phyloP scores from a whole-genome alignment of 2,329 filamentous ascomycete genomes.

The Colletotrichum sp. region DNA sequence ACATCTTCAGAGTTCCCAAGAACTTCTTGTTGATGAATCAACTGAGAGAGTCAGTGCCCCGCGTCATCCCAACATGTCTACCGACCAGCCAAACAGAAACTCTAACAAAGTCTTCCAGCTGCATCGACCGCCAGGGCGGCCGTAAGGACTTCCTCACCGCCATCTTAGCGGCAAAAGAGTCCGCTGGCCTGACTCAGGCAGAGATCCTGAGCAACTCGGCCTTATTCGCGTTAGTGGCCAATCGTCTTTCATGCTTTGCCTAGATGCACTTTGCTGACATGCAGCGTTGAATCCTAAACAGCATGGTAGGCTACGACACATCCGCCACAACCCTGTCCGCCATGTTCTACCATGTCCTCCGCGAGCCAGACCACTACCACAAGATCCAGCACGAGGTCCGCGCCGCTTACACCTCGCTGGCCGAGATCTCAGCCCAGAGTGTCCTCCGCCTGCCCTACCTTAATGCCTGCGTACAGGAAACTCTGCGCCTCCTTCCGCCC shows the following conservation, averaged over 20 bases:
- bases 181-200: background rate
- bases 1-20: slow-evolving; percentile 5
- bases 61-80: background rate
- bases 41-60: background rate
- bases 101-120: background rate
- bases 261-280: background rate
- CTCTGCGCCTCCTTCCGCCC: slow-evolving; percentile 58
- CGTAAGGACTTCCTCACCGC: slow-evolving; percentile 5
- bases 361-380: background rate
- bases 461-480: slow-evolving; percentile 58
- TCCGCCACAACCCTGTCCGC: background rate
- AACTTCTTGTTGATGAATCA: slow-evolving; percentile 10
- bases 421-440: background rate
- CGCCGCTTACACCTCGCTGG: background rate
- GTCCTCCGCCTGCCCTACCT: background rate
- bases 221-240: background rate
- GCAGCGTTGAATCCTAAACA: background rate
- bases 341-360: background rate
- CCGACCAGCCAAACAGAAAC: background rate
- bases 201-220: background rate
- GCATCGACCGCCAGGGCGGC: background rate
- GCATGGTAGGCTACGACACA: slow-evolving; percentile 8
- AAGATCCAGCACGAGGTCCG: background rate
- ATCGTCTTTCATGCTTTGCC: background rate
- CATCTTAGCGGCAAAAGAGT: background rate